These are phyloP conservation scores for Eucalyptus pauciflora DNA, from an alignment of 345 rosid genomes.

Conservation along the genomic window DNA sequence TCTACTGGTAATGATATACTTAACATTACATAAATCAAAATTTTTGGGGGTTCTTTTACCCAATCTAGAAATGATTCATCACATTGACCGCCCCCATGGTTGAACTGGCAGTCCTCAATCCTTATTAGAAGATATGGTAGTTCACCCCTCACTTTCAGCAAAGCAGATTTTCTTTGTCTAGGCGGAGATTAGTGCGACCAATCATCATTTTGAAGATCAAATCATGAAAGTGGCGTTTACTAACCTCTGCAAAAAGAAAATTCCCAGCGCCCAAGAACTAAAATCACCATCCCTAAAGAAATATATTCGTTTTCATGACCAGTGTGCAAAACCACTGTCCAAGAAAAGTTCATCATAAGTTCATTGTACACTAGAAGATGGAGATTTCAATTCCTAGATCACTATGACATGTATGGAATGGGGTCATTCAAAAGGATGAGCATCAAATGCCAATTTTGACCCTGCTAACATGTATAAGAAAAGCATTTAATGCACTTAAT, in stretches of 20 bases:
- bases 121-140: neutral
- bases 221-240: neutral
- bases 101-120: neutral
- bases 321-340: neutral
- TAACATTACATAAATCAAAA: neutral
- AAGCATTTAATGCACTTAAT: neutral
- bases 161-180: neutral
- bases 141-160: neutral
- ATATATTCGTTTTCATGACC: neutral
- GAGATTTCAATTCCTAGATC: neutral
- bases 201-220: neutral
- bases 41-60: neutral
- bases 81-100: neutral
- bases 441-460: neutral
- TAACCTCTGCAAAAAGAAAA: neutral
- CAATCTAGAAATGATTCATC: neutral
- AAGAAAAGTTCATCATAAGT: neutral
- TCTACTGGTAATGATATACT: neutral
- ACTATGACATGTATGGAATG: neutral
- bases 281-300: neutral
- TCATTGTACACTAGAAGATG: neutral
- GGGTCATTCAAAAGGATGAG: neutral
- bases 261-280: neutral
- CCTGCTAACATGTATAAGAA: neutral
- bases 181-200: neutral